Base-by-base conservation (phyloP, 441 rosid genomes). In the Croton laevigatus region DNA sequence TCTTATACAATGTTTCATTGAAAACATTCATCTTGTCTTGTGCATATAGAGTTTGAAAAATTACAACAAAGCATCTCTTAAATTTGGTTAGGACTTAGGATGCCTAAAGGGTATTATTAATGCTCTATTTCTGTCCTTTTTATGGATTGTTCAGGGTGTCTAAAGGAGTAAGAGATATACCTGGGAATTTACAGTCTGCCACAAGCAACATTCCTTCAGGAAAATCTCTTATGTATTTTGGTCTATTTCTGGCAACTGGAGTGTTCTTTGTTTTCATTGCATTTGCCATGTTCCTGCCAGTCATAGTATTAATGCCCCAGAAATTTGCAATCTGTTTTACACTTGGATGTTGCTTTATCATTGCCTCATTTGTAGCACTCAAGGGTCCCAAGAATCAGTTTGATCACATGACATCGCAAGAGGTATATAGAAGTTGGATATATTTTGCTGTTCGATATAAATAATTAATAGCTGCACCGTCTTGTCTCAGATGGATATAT, bases 281-380 rank as follows among this genome's bases (percentile, higher is more conserved):
- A 0, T 86, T 87, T 69, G 73, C 90, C 51, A 70, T 89, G 79
- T 87, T 87, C 79, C 87, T 89, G 37, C 91, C 89, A 0, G 87
- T 89, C 70, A 82, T 87, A 52, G 88, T 86, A 22, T 55, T 89
- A 71, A 71, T 83, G 83, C 90, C 94, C 49, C 88, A 89, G 86
- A 89, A 89, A 69, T 89, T 89, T 72, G 88, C 91, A 2, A 83
- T 84, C 37, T 84, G 94, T 78, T 89, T 89, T 68, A 84, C 91
- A 1, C 74, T 89, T 17, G 88, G 94, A 22, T 85, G 90, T 68
- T 63, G 69, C 52, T 83, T 84, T 34, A 87, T 82, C 61, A 80
- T 87, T 58, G 82, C 82, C 19, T 87, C 91, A 5, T 89, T 87
- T 69, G 80, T 89, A 32, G 88, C 88, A 46, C 82, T 89, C 69